Percentiles rank a stretch among this genome's conserved stretches.
Evolutionary conservation across 1,284 basidiomycete genomes (phyloP).

Genomic region (Hymenochaete sp.): DNA sequence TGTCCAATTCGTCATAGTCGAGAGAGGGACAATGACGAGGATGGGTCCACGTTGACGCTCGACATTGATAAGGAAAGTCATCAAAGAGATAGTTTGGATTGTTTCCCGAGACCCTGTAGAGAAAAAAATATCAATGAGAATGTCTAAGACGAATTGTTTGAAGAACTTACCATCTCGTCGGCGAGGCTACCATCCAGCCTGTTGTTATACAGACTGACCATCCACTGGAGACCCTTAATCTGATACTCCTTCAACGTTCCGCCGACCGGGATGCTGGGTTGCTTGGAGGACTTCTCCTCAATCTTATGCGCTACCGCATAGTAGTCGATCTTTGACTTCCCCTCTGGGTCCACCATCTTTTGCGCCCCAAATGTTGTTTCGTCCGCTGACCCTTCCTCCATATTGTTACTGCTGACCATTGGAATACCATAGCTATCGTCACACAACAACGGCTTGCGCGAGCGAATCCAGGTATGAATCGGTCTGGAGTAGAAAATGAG

Average conservation of each 20-base stretch:
- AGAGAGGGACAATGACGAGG: conserved; percentile 95
- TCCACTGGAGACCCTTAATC: conserved; percentile 92
- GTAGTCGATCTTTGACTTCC: conserved; percentile 86
- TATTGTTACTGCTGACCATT: conserved; percentile 31
- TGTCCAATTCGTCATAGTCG: conserved; percentile 98
- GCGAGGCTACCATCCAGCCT: conserved; percentile 94
- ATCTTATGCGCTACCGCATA: conserved; percentile 94
- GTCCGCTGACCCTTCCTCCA: conserved; percentile 67
- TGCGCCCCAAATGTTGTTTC: conserved; percentile 90
- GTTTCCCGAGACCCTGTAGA: conserved; percentile 89
- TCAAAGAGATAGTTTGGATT: conserved; percentile 92
- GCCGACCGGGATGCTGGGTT: conserved; percentile 77
- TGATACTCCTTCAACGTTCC: conserved; percentile 92
- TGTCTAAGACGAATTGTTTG: conserved; percentile 18
- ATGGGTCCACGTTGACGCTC: conserved; percentile 93
- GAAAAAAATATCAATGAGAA: conserved; percentile 12
- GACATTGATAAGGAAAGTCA: conserved; percentile 91
- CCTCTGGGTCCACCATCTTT: conserved; percentile 57
- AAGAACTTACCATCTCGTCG: conserved; percentile 84
- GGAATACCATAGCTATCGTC: conserved; percentile 50
- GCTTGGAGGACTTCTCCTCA: conserved; percentile 80
- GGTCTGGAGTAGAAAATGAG: conserved; percentile 91
- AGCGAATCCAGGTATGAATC: conserved; percentile 93
- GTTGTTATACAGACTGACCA: conserved; percentile 98
- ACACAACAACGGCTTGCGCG: conserved; percentile 88